Evolutionary conservation across 208 protist species (phyloP).

Genomic region (Leishmania gerbilli): DNA sequence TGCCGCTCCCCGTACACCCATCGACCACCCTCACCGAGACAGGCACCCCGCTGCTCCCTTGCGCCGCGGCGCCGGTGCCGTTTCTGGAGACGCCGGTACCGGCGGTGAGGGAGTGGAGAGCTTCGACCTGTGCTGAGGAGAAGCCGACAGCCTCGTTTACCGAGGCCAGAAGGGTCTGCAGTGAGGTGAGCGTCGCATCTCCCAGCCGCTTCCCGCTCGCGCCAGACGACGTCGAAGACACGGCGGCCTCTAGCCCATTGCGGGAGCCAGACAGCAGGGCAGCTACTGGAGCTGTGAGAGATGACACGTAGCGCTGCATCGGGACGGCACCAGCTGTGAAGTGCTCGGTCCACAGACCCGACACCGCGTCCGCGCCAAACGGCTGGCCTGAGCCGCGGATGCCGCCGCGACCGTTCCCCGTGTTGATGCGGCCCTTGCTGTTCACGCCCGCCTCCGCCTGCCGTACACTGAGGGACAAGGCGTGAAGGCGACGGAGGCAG

Average conservation of each 20-base stretch:
- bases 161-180: slow-evolving; percentile 26
- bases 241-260: not conserved
- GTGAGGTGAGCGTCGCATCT: slow-evolving; percentile 7
- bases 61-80: slow-evolving; percentile 1
- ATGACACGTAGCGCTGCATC: slow-evolving; percentile 25
- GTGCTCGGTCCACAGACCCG: slow-evolving; percentile 35
- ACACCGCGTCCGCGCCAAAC: slow-evolving; percentile 17
- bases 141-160: slow-evolving; percentile 34
- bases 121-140: slow-evolving; percentile 74
- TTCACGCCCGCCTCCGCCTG: slow-evolving; percentile 29
- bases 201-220: not conserved
- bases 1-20: slow-evolving; percentile 71
- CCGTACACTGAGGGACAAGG: slow-evolving; percentile 24
- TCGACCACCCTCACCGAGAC: slow-evolving; percentile 46
- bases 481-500: slow-evolving; percentile 31
- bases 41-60: slow-evolving; percentile 10
- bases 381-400: slow-evolving; percentile 6
- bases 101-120: slow-evolving; percentile 48
- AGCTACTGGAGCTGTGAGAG: slow-evolving; percentile 12
- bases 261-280: slow-evolving; percentile 24
- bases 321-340: slow-evolving; percentile 27
- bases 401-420: not conserved
- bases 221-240: not conserved
- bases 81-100: slow-evolving; percentile 2
- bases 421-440: slow-evolving; percentile 12